Conservation (phyloP, 306 rosid species). For the Myrica gale region DNA sequence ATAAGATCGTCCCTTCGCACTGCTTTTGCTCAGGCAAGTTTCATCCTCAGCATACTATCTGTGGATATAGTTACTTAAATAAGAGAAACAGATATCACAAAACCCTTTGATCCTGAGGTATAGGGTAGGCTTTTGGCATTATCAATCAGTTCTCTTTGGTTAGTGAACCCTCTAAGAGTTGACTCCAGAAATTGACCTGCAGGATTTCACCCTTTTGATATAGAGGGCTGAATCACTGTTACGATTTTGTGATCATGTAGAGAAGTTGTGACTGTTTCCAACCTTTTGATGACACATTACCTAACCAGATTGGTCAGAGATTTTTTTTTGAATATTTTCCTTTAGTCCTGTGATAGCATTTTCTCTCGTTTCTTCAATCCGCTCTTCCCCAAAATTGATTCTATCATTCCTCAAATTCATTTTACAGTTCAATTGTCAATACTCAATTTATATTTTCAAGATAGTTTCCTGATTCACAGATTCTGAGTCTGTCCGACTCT, state of each 20-base stretch:
- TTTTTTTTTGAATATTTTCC: background rate
- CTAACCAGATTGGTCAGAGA: background rate
- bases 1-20: conserved; percentile 71
- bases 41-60: conserved; percentile 21
- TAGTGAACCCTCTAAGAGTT: background rate
- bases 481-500: background rate
- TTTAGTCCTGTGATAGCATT: background rate
- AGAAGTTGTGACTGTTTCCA: background rate
- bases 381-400: background rate
- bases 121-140: conserved; percentile 1
- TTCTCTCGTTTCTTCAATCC: background rate
- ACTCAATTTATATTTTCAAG: background rate
- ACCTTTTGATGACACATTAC: background rate
- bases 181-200: background rate
- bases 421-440: background rate
- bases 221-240: background rate
- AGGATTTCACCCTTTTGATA: background rate
- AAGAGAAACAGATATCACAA: background rate
- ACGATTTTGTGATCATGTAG: background rate
- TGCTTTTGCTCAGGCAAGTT: conserved; percentile 84
- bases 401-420: background rate
- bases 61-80: conserved; percentile 19
- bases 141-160: background rate
- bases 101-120: conserved; percentile 2
- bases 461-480: background rate